Evolutionary conservation across 371 early-diverging fungal genomes (phyloP), one percentile per base, ranked within the genome.

Genomic region (Mortierella sp.): DNA sequence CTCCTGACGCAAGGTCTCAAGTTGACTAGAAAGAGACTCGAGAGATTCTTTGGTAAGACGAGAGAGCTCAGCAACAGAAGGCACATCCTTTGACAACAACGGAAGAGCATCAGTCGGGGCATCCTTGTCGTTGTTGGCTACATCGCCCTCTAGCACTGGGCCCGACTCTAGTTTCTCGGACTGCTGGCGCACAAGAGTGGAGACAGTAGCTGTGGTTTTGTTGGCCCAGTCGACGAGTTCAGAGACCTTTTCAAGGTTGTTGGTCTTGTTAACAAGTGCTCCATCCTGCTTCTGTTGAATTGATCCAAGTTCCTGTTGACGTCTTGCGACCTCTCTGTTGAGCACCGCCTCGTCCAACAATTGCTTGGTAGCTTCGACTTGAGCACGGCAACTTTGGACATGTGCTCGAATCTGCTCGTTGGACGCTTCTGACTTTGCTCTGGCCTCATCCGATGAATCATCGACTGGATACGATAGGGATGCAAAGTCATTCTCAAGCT

Each of bases 391-490:
- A 10, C 43, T 31, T 2, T 61, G 50, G 39, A 66, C 30, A 19
- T 76, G 66, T 12, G 49, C 19, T 19, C 62, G 66, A 3, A 76
- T 65, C 30, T 46, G 19, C 18, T 57, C 59, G 34, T 76, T 76
- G 45, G 64, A 43, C 12, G 58, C 38, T 12, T 65, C 45, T 2
- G 71, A 69, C 10, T 30, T 39, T 1, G 38, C 39, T 42, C 23
- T 57, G 21, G 78, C 12, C 43, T 54, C 71, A 0, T 62, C 62
- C 3, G 46, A 49, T 4, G 78, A 64, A 34, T 51, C 48, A 30
- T 76, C 63, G 2, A 56, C 49, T 21, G 78, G 78, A 31, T 65
- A 76, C 6, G 54, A 55, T 9, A 76, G 27, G 9, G 62, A 12
- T 5, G 9, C 30, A 41, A 76, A 49, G 39, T 51, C 54, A 1